Conservation (phyloP, 1,139 yeast species). For the Candida sanyaensis region DNA sequence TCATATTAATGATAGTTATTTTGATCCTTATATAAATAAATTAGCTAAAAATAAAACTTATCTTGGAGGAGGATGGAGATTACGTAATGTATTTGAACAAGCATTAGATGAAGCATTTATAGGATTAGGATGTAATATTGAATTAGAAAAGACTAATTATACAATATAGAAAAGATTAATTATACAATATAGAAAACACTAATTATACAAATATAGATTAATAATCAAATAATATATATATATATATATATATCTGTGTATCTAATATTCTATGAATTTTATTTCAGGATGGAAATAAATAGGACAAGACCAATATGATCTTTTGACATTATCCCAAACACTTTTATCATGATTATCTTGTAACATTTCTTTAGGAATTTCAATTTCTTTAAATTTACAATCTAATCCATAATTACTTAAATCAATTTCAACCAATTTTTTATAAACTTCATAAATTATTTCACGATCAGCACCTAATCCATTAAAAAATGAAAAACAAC, state of each 20-base stretch:
- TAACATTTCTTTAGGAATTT: constrained; percentile 39
- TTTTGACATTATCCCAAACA: constrained; percentile 71
- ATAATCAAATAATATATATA: too few relatives aligned
- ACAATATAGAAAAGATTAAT: constrained; percentile 1
- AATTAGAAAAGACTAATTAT: constrained; percentile 53
- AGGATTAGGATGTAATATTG: constrained; percentile 82
- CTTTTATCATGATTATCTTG: constrained; percentile 28
- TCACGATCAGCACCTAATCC: constrained; percentile 96
- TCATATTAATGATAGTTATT: constrained; percentile 49
- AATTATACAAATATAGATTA: too few relatives aligned
- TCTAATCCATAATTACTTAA: constrained; percentile 74
- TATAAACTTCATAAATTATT: constrained; percentile 86
- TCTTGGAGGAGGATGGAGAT: constrained; percentile 84
- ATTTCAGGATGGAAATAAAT: constrained; percentile 66
- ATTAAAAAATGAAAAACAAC: constrained; percentile 86
- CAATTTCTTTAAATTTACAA: constrained; percentile 51
- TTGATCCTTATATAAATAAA: constrained; percentile 50
- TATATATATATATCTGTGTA: too few relatives aligned
- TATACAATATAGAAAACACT: too few relatives aligned
- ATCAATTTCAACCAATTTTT: constrained; percentile 78
- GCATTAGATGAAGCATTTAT: constrained; percentile 86
- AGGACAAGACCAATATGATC: constrained; percentile 77
- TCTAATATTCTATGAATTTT: constrained; percentile 40
- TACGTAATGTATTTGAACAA: constrained; percentile 68
- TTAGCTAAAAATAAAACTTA: constrained; percentile 67